Evolutionary conservation across 805 yeast genomes (phyloP), one percentile per base, ranked within the genome.

Genomic region (Saccharomyces jurei): DNA sequence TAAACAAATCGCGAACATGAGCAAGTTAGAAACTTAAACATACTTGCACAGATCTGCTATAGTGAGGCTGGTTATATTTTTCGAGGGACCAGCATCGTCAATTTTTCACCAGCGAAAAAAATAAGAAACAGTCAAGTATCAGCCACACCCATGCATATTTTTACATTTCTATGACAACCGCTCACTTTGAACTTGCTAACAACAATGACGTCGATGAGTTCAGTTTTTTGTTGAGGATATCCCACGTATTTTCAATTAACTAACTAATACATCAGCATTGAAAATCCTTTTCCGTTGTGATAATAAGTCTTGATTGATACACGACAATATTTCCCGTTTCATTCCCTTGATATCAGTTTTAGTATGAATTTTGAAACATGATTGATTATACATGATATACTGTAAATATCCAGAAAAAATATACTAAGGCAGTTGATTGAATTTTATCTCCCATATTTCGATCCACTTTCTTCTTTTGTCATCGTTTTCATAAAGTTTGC

Each of bases 391-490:
- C 17, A 36, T 17, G 11, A 3, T 36, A 17, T 9, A 36, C 44
- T 17, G 44, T 36, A 29, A 28, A 29, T 13, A 36, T 17, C 8
- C 44, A 36, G 17, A 11, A 11, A 21, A 3, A 36, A 36, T 6
- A 17, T 36, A 36, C 44, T 36, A 36, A 17, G 25, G 25, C 22
- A 36, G 21, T 36, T 36, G 25, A 4, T 36, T 36, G 10, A 62
- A 70, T 50, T 69, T 70, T 26, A 50, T 55, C 31, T 69, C 68
- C 73, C 73, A 69, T 6, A 67, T 69, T 13, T 63, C 56, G 8
- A 69, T 58, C 70, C 71, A 70, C 53, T 67, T 68, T 28, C 74
- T 68, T 65, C 81, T 84, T 58, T 77, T 77, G 13, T 76, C 77
- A 56, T 80, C 80, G 8, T 67, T 65, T 53, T 72, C 74, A 59